Base-by-base conservation (phyloP, 1,284 basidiomycete species). In the Melanopsichium pennsylvanicum region DNA sequence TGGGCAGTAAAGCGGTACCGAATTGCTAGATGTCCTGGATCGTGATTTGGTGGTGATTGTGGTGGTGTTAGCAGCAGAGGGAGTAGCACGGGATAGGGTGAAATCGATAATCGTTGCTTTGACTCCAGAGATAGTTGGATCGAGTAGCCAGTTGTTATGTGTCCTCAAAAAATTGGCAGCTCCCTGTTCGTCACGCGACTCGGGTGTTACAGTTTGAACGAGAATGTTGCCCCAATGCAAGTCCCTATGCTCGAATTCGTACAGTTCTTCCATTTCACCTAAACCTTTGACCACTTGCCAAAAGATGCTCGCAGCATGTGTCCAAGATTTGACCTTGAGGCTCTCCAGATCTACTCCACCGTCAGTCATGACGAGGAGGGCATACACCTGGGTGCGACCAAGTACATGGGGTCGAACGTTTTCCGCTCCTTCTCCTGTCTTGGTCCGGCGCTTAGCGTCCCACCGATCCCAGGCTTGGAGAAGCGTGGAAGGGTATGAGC, bases 171-270 rank as follows among this genome's bases (percentile, higher is more conserved):
- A n/a, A n/a, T n/a, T n/a, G n/a, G n/a, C n/a, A n/a, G n/a, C n/a
- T n/a, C n/a, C n/a, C n/a, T n/a, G n/a, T n/a, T n/a, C n/a, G n/a
- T n/a, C n/a, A n/a, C n/a, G n/a, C 15, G 3, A 3, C 5, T 21
- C 19, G 13, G 5, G 13, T 21, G 8, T 13, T 15, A 54, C 48
- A 6, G 16, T 18, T 32, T 58, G 54, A 12, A 98, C 87, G 10
- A 98, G 86, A 42, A 98, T 90, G 81, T 98, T 96, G n/a, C 95
- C 95, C 88, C 93, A 93, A 78, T 98, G 95, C 29, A 98, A 85
- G 81, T 98, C 95, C 16, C 95, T 92, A 82, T 98, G 96, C 91
- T 98, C 95, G 69, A 98, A 97, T 16, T 86, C 84, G 12, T 88
- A 87, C 47, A 88, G 83, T 19, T 86, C 83, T 80, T 98, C 95